Percentiles rank a stretch among this genome's conserved stretches.
These are phyloP conservation scores for Monilinia laxa DNA, from an alignment of 2,329 filamentous ascomycete genomes.

Conservation along the genomic window DNA sequence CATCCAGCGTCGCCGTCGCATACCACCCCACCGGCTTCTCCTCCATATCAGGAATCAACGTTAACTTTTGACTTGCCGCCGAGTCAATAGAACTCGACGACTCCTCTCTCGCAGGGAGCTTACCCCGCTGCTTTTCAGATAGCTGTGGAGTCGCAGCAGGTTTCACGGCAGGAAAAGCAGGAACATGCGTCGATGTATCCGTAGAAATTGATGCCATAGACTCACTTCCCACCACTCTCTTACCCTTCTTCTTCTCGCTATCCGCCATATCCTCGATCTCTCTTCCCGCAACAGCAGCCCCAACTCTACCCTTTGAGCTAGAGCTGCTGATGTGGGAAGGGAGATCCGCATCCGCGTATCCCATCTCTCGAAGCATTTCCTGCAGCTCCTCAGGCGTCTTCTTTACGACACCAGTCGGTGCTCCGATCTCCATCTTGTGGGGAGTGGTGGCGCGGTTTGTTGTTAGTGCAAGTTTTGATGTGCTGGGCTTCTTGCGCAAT, in stretches of 20 bases:
- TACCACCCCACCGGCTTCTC: neutral
- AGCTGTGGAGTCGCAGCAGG: neutral
- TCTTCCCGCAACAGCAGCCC: too few species aligned
- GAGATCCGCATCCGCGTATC: neutral
- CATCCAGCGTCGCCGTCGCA: neutral
- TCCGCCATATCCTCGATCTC: neutral
- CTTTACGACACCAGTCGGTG: neutral
- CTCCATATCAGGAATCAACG: too few species aligned
- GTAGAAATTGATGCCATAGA: neutral
- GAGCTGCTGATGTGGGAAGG: neutral
- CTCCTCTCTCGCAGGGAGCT: neutral
- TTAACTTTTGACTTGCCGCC: neutral
- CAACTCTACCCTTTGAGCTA: neutral
- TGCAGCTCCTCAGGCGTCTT: neutral
- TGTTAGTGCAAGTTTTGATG: neutral
- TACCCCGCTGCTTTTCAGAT: neutral
- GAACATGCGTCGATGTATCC: neutral
- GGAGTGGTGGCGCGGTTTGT: fast-evolving
- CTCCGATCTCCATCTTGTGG: neutral
- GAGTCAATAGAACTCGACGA: too few species aligned
- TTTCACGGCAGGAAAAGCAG: too few species aligned
- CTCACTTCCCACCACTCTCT: neutral
- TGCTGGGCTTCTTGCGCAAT: neutral
- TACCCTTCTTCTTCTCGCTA: neutral
- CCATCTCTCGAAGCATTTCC: slow-evolving; percentile 1